A percentile compares a stretch with the other conserved stretches of the same genome.
phyloP scores from a whole-genome alignment of 805 yeast species.

The Cyberlindnera bimundalis region DNA sequence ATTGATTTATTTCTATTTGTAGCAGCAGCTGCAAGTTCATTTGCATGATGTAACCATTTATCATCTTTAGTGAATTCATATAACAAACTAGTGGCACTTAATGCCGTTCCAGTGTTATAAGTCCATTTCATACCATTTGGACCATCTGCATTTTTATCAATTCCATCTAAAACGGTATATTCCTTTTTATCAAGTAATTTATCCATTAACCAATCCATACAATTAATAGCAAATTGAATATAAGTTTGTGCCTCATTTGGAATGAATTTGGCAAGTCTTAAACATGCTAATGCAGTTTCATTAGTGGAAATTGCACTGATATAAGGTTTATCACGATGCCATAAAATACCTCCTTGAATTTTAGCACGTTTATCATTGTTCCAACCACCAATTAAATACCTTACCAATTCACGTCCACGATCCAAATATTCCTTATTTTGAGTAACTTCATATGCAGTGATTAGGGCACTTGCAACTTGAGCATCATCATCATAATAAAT shows the following conservation, averaged over 20 bases:
- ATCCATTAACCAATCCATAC: conserved; percentile 55
- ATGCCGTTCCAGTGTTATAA: conserved; percentile 64
- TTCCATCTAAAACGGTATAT: conserved; percentile 59
- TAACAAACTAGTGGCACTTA: conserved; percentile 50
- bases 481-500: conserved; percentile 76
- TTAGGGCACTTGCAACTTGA: conserved; percentile 61
- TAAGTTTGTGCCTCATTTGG: conserved; percentile 45
- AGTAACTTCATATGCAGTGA: conserved; percentile 68
- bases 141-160: conserved; percentile 37
- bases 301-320: conserved; percentile 66
- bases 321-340: conserved; percentile 62
- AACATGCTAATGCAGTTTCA: conserved; percentile 60
- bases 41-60: conserved; percentile 40
- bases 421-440: conserved; percentile 50
- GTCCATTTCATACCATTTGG: conserved; percentile 57
- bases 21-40: conserved; percentile 48
- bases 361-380: conserved; percentile 29
- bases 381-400: conserved; percentile 66
- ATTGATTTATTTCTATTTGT: conserved; percentile 52
- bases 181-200: conserved; percentile 51
- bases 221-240: conserved; percentile 54
- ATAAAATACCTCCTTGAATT: conserved; percentile 54
- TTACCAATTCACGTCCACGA: conserved; percentile 52
- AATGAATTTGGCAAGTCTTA: conserved; percentile 51
- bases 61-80: conserved; percentile 48